These are phyloP conservation scores for Solanum medicagineum DNA, from an alignment of 257 asterid genomes.

Conservation along the genomic window DNA sequence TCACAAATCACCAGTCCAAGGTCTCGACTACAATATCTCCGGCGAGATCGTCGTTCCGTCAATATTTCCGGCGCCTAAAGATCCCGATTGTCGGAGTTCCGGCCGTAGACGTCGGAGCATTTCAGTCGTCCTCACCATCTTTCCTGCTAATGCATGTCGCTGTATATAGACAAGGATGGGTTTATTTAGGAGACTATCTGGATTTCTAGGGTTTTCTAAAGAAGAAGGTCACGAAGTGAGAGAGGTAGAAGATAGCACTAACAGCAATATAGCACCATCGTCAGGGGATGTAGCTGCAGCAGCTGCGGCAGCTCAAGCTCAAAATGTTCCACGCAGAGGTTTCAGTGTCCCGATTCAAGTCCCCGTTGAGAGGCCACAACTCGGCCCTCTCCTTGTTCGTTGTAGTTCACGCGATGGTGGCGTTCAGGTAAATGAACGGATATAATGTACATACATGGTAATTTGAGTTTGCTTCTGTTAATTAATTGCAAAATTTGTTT, in stretches of 20 bases:
- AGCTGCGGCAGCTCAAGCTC: constrained; percentile 28
- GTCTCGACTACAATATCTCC: neutral
- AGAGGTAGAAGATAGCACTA: constrained; percentile 18
- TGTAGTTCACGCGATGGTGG: constrained; percentile 69
- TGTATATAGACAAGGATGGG: constrained; percentile 30
- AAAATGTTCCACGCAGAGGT: constrained; percentile 47
- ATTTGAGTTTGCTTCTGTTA: neutral
- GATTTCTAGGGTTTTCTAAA: constrained; percentile 41
- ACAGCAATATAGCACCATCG: constrained; percentile 16
- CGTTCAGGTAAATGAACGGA: constrained; percentile 41
- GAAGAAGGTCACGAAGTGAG: constrained; percentile 35
- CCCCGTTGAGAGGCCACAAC: constrained; percentile 44
- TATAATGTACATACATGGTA: neutral
- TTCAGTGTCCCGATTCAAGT: constrained; percentile 73
- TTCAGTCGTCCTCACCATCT: neutral
- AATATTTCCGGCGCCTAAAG: neutral
- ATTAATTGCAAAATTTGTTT: neutral
- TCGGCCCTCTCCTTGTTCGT: constrained; percentile 46
- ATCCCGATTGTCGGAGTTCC: neutral
- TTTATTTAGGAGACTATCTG: constrained; percentile 37
- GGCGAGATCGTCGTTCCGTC: neutral
- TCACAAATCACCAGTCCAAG: neutral
- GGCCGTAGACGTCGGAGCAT: neutral
- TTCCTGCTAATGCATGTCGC: neutral
- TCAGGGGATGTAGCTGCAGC: neutral